Base-by-base conservation (phyloP, 768 basidiomycete genomes). In the Trametes cinnabarina region DNA sequence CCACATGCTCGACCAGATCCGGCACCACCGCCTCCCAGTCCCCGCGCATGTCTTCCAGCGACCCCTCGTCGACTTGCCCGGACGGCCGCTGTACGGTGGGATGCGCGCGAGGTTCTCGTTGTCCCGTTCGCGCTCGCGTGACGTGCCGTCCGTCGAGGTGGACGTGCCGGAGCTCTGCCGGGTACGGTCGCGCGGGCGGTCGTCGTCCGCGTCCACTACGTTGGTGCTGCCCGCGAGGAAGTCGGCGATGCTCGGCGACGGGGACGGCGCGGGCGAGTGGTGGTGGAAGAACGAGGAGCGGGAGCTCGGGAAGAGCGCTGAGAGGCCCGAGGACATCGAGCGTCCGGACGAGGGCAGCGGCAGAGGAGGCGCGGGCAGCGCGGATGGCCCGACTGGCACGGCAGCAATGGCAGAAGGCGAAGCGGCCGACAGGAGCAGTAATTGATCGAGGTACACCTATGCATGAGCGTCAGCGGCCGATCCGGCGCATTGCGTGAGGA, bases 401-500 rank as follows among this genome's bases (percentile, higher is more conserved):
- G 63, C 20, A 25, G 17, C 10, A 39, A n/a, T 43, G 47, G 76
- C 67, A 35, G 72, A 71, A 51, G 65, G 73, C 12, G 71, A 68
- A 12, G 80, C 77, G 44, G 58, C 61, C 53, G 66, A 61, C 47
- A 63, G 71, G 54, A 65, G 69, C 55, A 66, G 72, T 47, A 66
- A 62, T 17, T 64, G 73, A 57, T 63, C 62, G 65, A 73, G 60
- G 40, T 72, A 64, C 55, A 89, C 82, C 90, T 92, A 62, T 28
- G 17, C 26, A 25, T 11, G 20, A 12, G 35, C 14, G 57, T 57
- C 19, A 63, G 17, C 43, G 35, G 20, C 42, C 20, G 25, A 34
- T 22, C 17, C 19, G 30, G 20, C 32, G 19, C 11, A 22, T 12
- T 20, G 56, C 30, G 10, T 26, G 20, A 28, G 22, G 20, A 49